phyloP scores from a whole-genome alignment of 2,329 filamentous ascomycete genomes.

The Septoria linicola region DNA sequence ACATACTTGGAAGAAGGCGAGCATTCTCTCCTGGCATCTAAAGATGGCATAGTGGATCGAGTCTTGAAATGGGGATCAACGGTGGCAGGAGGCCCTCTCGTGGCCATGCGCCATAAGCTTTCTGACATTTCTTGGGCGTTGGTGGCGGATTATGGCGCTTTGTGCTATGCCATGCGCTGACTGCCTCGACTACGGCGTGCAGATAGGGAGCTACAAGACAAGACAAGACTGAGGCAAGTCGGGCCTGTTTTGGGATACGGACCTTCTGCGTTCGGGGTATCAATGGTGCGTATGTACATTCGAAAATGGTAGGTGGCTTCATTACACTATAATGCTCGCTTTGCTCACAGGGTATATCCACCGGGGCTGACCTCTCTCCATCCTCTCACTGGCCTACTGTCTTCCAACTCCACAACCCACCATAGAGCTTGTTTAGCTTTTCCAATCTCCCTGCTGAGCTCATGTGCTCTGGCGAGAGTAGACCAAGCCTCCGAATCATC shows the following conservation, averaged over 20 bases:
- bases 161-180: too few relatives aligned
- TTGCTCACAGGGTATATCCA: conserved; percentile 32
- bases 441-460: conserved; percentile 78
- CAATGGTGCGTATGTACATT: too few relatives aligned
- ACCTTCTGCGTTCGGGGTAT: neutral
- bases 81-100: conserved; percentile 53
- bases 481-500: conserved; percentile 94
- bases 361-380: conserved; percentile 61
- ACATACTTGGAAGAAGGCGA: too few relatives aligned
- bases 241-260: too few relatives aligned
- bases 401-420: conserved; percentile 97
- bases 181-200: too few relatives aligned
- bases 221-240: too few relatives aligned
- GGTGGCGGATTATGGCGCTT: too few relatives aligned
- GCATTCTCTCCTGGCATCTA: too few relatives aligned
- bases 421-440: conserved; percentile 91
- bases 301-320: too few relatives aligned
- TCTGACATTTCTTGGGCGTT: conserved; percentile 64
- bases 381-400: conserved; percentile 72
- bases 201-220: too few relatives aligned
- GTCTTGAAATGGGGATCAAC: conserved; percentile 50
- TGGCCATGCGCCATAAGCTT: conserved; percentile 50
- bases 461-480: conserved; percentile 79
- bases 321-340: too few relatives aligned
- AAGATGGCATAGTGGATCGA: conserved; percentile 59